These are phyloP conservation scores for Neonectria ditissima DNA, from an alignment of 2,329 filamentous ascomycete species.

Conservation along the genomic window DNA sequence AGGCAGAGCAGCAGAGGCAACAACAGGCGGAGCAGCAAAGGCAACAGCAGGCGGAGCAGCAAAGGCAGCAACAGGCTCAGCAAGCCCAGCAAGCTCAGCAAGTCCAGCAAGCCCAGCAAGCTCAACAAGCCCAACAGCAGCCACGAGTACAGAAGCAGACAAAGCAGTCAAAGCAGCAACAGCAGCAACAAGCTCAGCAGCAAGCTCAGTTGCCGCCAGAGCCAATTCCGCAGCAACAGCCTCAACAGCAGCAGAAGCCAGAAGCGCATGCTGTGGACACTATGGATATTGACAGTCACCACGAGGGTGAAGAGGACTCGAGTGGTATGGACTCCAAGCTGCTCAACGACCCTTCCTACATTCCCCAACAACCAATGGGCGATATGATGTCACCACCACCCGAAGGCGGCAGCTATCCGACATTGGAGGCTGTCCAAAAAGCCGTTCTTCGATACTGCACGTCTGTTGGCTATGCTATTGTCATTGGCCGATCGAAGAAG, in stretches of 20 bases:
- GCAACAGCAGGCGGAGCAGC: slow-evolving; percentile 45
- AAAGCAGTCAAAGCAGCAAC: slow-evolving; percentile 43
- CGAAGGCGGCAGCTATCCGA: slow-evolving; percentile 73
- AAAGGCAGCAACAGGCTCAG: slow-evolving; percentile 41
- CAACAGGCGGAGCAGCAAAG: slow-evolving; percentile 46
- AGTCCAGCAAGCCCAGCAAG: slow-evolving; percentile 43
- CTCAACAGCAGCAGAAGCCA: slow-evolving; percentile 52
- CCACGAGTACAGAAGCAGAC: slow-evolving; percentile 45
- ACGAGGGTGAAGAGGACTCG: slow-evolving; percentile 60
- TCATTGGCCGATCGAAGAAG: slow-evolving; percentile 76
- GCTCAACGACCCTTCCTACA: slow-evolving; percentile 62
- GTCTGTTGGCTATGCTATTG: slow-evolving; percentile 75
- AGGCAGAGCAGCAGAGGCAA: slow-evolving; percentile 44
- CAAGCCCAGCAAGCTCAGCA: slow-evolving; percentile 22
- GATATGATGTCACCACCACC: slow-evolving; percentile 72
- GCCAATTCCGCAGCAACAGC: slow-evolving; percentile 41
- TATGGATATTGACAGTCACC: slow-evolving; percentile 65
- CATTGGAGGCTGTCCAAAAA: slow-evolving; percentile 73
- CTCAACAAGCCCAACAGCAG: slow-evolving; percentile 40
- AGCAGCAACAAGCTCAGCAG: slow-evolving; percentile 40
- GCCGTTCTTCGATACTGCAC: slow-evolving; percentile 74
- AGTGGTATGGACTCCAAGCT: slow-evolving; percentile 61
- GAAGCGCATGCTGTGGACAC: slow-evolving; percentile 60
- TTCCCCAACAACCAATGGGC: slow-evolving; percentile 67
- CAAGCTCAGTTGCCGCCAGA: slow-evolving; percentile 47